A percentile compares a stretch with the other conserved stretches of the same genome.
Evolutionary conservation across 345 rosid species (phyloP).

Genomic region (Orychophragmus violaceus): DNA sequence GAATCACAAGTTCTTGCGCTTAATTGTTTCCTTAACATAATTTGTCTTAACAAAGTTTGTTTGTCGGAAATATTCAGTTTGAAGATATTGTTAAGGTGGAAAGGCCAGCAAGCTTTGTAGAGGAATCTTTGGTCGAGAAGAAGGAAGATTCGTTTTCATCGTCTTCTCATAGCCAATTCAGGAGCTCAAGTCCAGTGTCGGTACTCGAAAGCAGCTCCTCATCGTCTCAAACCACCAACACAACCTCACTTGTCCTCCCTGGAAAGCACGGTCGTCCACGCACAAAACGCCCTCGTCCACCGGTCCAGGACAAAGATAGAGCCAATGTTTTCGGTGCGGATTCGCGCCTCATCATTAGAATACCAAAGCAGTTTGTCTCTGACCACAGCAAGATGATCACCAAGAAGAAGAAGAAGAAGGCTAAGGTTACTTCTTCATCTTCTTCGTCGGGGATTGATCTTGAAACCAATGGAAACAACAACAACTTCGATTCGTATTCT

Average conservation of each 20-base stretch:
- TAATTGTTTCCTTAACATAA: not conserved
- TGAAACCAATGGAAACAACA: slow-evolving; percentile 36
- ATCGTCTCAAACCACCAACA: slow-evolving; percentile 44
- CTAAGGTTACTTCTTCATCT: slow-evolving; percentile 38
- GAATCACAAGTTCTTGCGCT: too few relatives aligned
- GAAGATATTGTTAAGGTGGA: slow-evolving; percentile 92
- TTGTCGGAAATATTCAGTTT: slow-evolving; percentile 44
- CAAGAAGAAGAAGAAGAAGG: slow-evolving; percentile 60
- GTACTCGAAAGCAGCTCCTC: slow-evolving; percentile 93
- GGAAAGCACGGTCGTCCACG: slow-evolving; percentile 75
- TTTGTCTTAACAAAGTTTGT: not conserved
- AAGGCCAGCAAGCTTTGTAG: slow-evolving; percentile 62
- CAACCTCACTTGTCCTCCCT: slow-evolving; percentile 23
- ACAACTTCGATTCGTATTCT: slow-evolving; percentile 25
- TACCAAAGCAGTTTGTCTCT: slow-evolving; percentile 49
- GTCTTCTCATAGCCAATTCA: slow-evolving; percentile 49
- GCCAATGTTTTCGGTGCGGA: slow-evolving; percentile 28
- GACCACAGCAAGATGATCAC: slow-evolving; percentile 59
- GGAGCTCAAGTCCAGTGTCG: slow-evolving; percentile 75
- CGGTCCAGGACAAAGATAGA: slow-evolving; percentile 38
- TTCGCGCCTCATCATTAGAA: slow-evolving; percentile 48
- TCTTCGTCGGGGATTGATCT: slow-evolving; percentile 30
- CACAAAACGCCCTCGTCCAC: slow-evolving; percentile 91
- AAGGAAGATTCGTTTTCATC: slow-evolving; percentile 35
- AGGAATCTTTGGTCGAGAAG: slow-evolving; percentile 62